These are phyloP conservation scores for barley (Hordeum vulgare) DNA, from an alignment of 176 grass and related monocot species.

Conservation along the genomic window DNA sequence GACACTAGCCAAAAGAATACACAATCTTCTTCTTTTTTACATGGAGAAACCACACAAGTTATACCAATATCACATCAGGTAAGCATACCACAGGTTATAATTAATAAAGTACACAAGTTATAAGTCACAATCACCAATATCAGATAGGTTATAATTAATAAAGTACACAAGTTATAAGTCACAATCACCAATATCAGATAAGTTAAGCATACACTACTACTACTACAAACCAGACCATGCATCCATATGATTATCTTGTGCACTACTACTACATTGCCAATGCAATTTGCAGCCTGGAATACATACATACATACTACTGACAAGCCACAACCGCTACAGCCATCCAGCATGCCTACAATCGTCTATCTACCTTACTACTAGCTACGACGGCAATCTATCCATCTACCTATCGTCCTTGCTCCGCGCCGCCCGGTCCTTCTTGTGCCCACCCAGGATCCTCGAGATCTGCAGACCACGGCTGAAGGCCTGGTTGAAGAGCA, in stretches of 20 bases:
- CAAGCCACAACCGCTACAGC: not conserved
- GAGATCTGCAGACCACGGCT: not conserved
- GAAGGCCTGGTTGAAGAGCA: not conserved
- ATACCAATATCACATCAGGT: no score
- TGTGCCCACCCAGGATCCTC: not conserved
- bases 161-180: no score
- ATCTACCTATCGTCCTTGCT: not conserved
- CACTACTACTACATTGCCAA: no score
- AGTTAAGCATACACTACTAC: not conserved
- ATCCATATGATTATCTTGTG: no score
- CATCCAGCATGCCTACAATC: not conserved
- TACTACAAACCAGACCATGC: not conserved
- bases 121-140: no score
- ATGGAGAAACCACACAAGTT: not conserved
- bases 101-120: no score
- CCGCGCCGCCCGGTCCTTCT: not conserved
- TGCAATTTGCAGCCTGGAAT: no score
- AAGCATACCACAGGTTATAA: no score
- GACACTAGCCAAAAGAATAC: not conserved
- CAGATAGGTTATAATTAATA: no score
- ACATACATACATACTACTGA: not conserved
- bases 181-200: no score
- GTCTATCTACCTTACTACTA: not conserved
- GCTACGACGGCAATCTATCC: not conserved
- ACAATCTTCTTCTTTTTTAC: not conserved